phyloP scores from a whole-genome alignment of 2,329 filamentous ascomycete genomes.

The Corinectria fuckeliana region DNA sequence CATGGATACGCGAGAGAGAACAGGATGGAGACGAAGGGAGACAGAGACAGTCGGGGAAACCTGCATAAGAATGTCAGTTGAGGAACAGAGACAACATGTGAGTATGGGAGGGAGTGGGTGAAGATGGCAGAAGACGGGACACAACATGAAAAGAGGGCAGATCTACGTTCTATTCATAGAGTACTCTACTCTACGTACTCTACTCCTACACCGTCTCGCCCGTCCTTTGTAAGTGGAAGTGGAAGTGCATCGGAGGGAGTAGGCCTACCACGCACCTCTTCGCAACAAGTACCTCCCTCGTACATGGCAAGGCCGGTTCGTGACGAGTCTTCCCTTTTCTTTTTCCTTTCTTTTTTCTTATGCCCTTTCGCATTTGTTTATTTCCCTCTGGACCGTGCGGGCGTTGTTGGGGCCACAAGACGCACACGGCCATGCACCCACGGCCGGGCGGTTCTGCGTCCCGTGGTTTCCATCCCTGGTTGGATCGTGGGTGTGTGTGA shows the following conservation, averaged over 20 bases:
- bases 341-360: slow-evolving; percentile 18
- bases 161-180: no score
- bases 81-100: no score
- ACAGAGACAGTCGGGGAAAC: no score
- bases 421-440: slow-evolving; percentile 2
- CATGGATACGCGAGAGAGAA: no score
- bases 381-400: slow-evolving; percentile 11
- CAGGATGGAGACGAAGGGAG: no score
- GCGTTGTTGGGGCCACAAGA: slow-evolving; percentile 7
- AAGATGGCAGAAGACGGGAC: no score
- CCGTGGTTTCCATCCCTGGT: neutral
- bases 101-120: no score
- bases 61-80: no score
- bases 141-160: no score
- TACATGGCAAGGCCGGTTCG: neutral
- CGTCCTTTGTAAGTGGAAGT: neutral
- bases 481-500: neutral
- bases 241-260: no score
- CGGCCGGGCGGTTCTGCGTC: neutral
- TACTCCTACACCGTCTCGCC: neutral
- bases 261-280: no score
- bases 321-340: neutral
- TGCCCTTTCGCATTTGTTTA: slow-evolving; percentile 4
- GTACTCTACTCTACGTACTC: no score
- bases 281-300: slow-evolving; percentile 12